Base-by-base conservation (phyloP, 2,329 filamentous ascomycete species). In the Fusarium oligoseptatum region DNA sequence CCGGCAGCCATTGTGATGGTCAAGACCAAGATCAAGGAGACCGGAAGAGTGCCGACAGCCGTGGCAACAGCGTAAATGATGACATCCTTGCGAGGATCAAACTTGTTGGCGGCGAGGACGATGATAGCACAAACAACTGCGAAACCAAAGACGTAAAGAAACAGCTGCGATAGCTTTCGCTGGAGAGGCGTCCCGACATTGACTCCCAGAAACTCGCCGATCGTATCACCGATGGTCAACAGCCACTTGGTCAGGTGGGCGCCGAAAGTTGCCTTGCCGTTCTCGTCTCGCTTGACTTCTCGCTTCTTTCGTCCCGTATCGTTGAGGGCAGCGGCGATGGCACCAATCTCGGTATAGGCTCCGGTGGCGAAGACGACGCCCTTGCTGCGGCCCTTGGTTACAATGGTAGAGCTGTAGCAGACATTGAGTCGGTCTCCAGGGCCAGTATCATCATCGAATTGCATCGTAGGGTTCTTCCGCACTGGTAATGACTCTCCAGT, bases 101-200 rank as follows among this genome's bases (percentile, higher is more conserved):
- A 84, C 77, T 57, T 58, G 55, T 76, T 76, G 22, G 74, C 74
- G 10, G 60, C 67, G 4, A 78, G 20, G 2, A 73, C 76, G 6
- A 77, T 68, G 36, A 77, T 70, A 27, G 76, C 76, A 32, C 76
- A 77, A 12, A 77, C 60, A 2, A 77, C 32, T 1, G 77, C 75
- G 3, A 75, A 71, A 3, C 68, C 68, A 8, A 79, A 77, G 5
- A 94, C 87, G 4, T 90, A 82, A 22, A 93, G 87, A 29, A 92
- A 92, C 62, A 94, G 87, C 77, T 91, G 90, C 72, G 90, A 91
- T 43, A 94, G 83, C 77, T 92, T 93, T 67, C 89, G 88, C 79
- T 93, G 91, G 36, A 94, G 83, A 0, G 92, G 92, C 4, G 92
- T 94, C 14, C 92, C 92, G n/a, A 90, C 81, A 15, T 77, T 81